Evolutionary conservation across 495 filamentous ascomycete species (phyloP).

Genomic region (Darksidea phi): DNA sequence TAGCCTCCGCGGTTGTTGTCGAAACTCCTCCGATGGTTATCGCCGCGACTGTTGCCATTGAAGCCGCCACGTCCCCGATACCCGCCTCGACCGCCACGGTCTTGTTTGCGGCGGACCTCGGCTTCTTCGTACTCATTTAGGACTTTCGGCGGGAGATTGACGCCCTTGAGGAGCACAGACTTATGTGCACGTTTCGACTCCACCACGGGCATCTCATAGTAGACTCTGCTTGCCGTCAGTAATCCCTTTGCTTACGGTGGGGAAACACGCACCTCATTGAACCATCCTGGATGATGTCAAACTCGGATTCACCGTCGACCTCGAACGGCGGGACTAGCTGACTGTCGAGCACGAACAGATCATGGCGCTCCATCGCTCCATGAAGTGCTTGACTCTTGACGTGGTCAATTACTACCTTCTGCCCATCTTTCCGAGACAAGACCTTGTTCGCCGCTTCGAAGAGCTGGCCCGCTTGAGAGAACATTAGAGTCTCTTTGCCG

Average conservation of each 20-base stretch:
- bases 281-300: slow-evolving; percentile 76
- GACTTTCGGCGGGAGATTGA: slow-evolving; percentile 65
- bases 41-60: slow-evolving; percentile 1
- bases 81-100: slow-evolving; percentile 52
- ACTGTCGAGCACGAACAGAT: slow-evolving; percentile 71
- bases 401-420: slow-evolving; percentile 68
- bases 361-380: slow-evolving; percentile 79
- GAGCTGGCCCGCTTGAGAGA: slow-evolving; percentile 77
- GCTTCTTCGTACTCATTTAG: slow-evolving; percentile 73
- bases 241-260: background rate
- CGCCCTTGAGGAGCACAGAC: slow-evolving; percentile 87
- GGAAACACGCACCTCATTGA: slow-evolving; percentile 63
- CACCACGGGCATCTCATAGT: slow-evolving; percentile 71
- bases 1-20: slow-evolving; percentile 10
- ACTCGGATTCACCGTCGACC: slow-evolving; percentile 59
- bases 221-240: slow-evolving; percentile 60
- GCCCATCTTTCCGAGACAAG: slow-evolving; percentile 80
- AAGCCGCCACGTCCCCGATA: slow-evolving; percentile 27
- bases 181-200: slow-evolving; percentile 70
- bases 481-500: slow-evolving; percentile 75
- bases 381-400: slow-evolving; percentile 71
- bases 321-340: slow-evolving; percentile 62
- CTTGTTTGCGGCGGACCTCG: slow-evolving; percentile 59
- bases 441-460: slow-evolving; percentile 76
- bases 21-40: slow-evolving; percentile 1